Evolutionary conservation across 257 asterid species (phyloP).

Genomic region (Jacaranda copaia): DNA sequence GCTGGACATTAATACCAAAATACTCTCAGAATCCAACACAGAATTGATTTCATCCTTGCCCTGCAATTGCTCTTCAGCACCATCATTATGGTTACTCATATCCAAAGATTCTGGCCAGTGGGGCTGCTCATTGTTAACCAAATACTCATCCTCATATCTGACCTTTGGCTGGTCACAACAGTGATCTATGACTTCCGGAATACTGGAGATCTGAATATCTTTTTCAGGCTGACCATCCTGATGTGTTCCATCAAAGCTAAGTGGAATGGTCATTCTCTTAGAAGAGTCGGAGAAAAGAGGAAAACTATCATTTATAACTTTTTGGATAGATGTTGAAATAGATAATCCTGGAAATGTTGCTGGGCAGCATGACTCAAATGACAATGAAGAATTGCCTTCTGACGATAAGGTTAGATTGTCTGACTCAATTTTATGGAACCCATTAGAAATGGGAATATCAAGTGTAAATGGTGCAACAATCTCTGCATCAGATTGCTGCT

Average conservation of each 20-base stretch:
- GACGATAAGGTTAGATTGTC: slow-evolving; percentile 35
- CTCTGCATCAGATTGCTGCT: slow-evolving; percentile 43
- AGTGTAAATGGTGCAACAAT: slow-evolving; percentile 35
- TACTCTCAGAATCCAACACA: slow-evolving; percentile 87
- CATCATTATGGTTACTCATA: slow-evolving; percentile 40
- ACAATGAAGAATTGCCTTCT: slow-evolving; percentile 49
- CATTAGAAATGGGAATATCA: slow-evolving; percentile 62
- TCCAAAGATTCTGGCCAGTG: slow-evolving; percentile 47
- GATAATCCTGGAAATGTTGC: slow-evolving; percentile 67
- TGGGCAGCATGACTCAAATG: slow-evolving; percentile 59
- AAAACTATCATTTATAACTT: slow-evolving; percentile 75
- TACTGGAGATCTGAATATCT: slow-evolving; percentile 47
- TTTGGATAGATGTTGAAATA: slow-evolving; percentile 65
- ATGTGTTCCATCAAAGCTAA: slow-evolving; percentile 40
- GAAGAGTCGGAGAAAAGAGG: slow-evolving; percentile 56
- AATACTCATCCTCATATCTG: slow-evolving; percentile 48
- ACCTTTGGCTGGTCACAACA: slow-evolving; percentile 39
- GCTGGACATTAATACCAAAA: slow-evolving; percentile 88
- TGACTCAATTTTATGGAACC: slow-evolving; percentile 46
- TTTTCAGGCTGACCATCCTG: slow-evolving; percentile 42
- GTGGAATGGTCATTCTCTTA: slow-evolving; percentile 41
- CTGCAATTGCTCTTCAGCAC: slow-evolving; percentile 52
- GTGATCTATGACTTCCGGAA: slow-evolving; percentile 41
- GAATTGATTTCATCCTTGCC: slow-evolving; percentile 72
- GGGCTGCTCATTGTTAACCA: slow-evolving; percentile 38